These are phyloP conservation scores for Persicaria maculosa DNA, from an alignment of 148 eudicot genomes.

Conservation along the genomic window DNA sequence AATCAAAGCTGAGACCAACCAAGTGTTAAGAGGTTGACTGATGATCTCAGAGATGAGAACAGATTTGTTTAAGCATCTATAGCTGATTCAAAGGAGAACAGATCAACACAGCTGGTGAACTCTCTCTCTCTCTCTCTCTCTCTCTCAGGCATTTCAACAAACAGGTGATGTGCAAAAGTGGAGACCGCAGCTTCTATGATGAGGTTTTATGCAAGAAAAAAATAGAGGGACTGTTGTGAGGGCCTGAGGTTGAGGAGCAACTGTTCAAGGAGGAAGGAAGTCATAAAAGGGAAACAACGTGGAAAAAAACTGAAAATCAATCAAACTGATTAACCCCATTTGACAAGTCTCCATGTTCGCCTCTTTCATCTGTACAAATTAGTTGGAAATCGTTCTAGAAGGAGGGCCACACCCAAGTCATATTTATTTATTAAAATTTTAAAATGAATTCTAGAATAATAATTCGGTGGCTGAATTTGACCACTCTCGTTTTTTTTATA, in stretches of 20 bases:
- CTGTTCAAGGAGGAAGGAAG: slow-evolving; percentile 7
- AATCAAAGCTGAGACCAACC: too few relatives aligned
- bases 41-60: too few relatives aligned
- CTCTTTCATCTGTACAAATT: background rate
- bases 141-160: slow-evolving; percentile 2
- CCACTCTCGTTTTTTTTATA: too few relatives aligned
- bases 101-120: background rate
- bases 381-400: slow-evolving; percentile 5
- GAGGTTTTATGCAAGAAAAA: background rate
- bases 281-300: slow-evolving; percentile 3
- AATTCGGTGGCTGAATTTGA: too few relatives aligned
- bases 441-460: background rate
- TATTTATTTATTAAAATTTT: background rate
- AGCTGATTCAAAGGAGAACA: background rate
- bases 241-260: background rate
- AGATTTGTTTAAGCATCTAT: too few relatives aligned
- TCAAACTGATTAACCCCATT: background rate
- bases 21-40: too few relatives aligned
- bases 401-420: background rate
- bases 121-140: too few relatives aligned
- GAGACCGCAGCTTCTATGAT: background rate
- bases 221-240: background rate
- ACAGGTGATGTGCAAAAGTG: slow-evolving; percentile 4
- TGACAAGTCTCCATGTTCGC: background rate
- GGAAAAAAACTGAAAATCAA: background rate